These are phyloP conservation scores for Leishmania martiniquensis DNA, from an alignment of 208 protist genomes.

Conservation along the genomic window DNA sequence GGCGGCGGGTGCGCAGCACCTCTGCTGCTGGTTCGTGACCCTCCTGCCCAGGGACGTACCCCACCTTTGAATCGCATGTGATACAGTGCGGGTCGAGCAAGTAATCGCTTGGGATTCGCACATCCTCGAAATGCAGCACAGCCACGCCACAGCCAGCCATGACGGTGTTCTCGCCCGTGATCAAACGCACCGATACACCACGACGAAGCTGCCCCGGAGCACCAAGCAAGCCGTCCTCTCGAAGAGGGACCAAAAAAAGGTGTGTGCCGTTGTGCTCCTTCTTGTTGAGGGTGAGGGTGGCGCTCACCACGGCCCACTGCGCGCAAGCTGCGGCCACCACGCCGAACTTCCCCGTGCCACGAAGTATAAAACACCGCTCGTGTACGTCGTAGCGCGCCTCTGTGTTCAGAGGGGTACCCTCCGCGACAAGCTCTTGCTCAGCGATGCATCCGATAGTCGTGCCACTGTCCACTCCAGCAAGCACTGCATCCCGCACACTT, in stretches of 20 bases:
- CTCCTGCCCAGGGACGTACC: constrained; percentile 43
- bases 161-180: constrained; percentile 51
- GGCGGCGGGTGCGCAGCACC: constrained; percentile 61
- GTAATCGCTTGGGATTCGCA: constrained; percentile 55
- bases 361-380: constrained; percentile 79
- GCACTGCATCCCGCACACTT: constrained; percentile 42
- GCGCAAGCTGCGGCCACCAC: constrained; percentile 70
- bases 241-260: constrained; percentile 72
- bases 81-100: constrained; percentile 73
- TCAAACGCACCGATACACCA: constrained; percentile 52
- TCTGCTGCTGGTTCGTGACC: constrained; percentile 41
- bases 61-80: constrained; percentile 44
- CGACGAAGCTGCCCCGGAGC: constrained; percentile 36
- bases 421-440: constrained; percentile 73
- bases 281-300: constrained; percentile 77
- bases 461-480: constrained; percentile 69
- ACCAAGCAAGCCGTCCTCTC: constrained; percentile 29
- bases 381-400: constrained; percentile 82
- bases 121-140: constrained; percentile 81
- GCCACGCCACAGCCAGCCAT: constrained; percentile 59
- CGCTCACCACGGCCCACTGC: constrained; percentile 84
- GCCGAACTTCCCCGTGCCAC: constrained; percentile 86
- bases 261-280: constrained; percentile 82
- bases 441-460: constrained; percentile 69
- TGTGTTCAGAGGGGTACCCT: constrained; percentile 79